A percentile compares a stretch with the other conserved stretches of the same genome.
These are phyloP conservation scores for Cladobotryum protrusum DNA, from an alignment of 2,329 filamentous ascomycete species.

Conservation along the genomic window DNA sequence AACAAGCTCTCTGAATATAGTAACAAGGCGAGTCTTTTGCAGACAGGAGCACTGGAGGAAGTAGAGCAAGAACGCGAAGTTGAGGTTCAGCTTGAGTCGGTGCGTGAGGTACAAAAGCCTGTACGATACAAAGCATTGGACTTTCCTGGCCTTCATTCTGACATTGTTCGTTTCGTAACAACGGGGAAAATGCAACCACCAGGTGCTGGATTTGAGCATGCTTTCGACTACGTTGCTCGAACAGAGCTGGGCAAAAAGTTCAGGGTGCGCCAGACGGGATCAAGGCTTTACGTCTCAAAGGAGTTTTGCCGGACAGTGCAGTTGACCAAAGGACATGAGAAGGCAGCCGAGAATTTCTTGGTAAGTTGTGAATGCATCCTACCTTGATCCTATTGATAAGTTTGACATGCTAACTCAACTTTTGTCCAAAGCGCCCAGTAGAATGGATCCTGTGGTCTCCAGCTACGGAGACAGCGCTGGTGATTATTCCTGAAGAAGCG, in stretches of 20 bases:
- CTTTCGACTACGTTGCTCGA: slow-evolving; percentile 34
- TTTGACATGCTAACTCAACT: background rate
- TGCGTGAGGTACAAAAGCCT: slow-evolving; percentile 48
- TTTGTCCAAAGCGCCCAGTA: slow-evolving; percentile 35
- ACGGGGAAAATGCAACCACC: slow-evolving; percentile 31
- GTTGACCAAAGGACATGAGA: background rate
- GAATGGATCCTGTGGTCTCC: slow-evolving; percentile 57
- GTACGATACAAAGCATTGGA: slow-evolving; percentile 30
- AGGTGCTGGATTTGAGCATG: slow-evolving; percentile 15
- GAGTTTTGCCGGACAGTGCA: slow-evolving; percentile 15
- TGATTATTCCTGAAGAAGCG: slow-evolving; percentile 59
- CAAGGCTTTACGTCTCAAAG: slow-evolving; percentile 30
- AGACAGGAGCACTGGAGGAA: slow-evolving; percentile 48
- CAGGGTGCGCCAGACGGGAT: slow-evolving; percentile 8
- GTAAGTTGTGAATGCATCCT: slow-evolving; percentile 1
- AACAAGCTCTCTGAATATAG: background rate
- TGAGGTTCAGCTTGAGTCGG: slow-evolving; percentile 50
- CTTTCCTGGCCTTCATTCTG: slow-evolving; percentile 41
- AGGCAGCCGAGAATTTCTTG: slow-evolving; percentile 5
- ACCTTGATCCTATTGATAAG: background rate
- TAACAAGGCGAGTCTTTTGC: background rate
- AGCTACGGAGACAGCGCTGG: slow-evolving; percentile 40
- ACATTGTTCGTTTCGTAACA: slow-evolving; percentile 38
- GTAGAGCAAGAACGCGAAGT: slow-evolving; percentile 55
- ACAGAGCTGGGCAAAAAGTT: slow-evolving; percentile 31